Evolutionary conservation across 1,284 basidiomycete species (phyloP).

Genomic region (Cystobasidium sp.): DNA sequence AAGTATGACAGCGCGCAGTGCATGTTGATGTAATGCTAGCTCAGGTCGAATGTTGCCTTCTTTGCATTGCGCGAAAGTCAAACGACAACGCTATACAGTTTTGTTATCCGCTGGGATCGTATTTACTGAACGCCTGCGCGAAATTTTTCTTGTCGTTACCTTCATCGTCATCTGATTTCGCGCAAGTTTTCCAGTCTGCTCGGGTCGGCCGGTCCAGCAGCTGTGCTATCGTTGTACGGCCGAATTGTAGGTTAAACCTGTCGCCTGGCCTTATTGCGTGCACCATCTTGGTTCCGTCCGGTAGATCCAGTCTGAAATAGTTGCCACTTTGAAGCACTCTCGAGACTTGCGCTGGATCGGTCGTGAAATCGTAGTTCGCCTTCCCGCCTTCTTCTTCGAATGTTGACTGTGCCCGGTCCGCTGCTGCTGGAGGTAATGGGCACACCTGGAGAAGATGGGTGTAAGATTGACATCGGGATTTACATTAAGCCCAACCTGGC

Average conservation of each 20-base stretch:
- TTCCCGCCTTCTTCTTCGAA: conserved; percentile 71
- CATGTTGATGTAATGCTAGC: conserved; percentile 1
- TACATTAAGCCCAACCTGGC: too few species aligned
- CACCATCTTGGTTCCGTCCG: conserved; percentile 80
- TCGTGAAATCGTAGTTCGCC: conserved; percentile 61
- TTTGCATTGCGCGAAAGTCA: neutral
- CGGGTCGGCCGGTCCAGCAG: conserved; percentile 75
- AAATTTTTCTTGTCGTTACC: conserved; percentile 31
- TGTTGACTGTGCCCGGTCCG: conserved; percentile 68
- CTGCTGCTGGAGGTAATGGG: conserved; percentile 71
- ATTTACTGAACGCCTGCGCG: conserved; percentile 63
- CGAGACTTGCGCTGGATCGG: conserved; percentile 41
- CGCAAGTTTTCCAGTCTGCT: conserved; percentile 87
- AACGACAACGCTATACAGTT: neutral
- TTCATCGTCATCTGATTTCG: conserved; percentile 58
- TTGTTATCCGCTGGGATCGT: conserved; percentile 37
- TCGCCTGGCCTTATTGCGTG: conserved; percentile 76
- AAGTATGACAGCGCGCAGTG: neutral
- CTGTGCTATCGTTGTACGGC: conserved; percentile 71
- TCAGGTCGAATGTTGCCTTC: too few species aligned
- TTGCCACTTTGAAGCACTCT: conserved; percentile 42
- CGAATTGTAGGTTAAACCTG: conserved; percentile 88
- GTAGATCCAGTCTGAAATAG: conserved; percentile 81
- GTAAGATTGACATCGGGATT: neutral
- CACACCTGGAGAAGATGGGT: conserved; percentile 65